A percentile compares a stretch with the other conserved stretches of the same genome.
Evolutionary conservation across 2,329 filamentous ascomycete species (phyloP).

Genomic region (Beauveria pseudobassiana): DNA sequence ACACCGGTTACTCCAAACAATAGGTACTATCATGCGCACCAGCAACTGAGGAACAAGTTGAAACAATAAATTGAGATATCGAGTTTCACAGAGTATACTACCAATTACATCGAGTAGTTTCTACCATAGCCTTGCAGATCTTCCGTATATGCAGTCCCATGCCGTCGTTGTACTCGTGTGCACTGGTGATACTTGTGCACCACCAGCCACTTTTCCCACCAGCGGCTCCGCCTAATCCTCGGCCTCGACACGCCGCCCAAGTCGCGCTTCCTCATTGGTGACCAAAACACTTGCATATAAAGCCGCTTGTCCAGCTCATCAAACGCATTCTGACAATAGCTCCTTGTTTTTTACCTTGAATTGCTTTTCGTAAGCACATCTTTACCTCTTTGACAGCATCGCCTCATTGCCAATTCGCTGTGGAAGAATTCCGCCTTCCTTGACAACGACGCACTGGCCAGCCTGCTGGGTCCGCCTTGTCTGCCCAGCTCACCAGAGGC

Average conservation of each 20-base stretch:
- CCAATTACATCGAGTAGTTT: not conserved
- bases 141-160: not conserved
- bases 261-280: constrained; percentile 11
- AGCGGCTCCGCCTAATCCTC: constrained; percentile 15
- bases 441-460: constrained; percentile 1
- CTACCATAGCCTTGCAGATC: not conserved
- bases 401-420: not conserved
- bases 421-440: not conserved
- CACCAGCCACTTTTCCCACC: not conserved
- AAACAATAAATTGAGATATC: not conserved
- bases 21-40: not conserved
- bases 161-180: not conserved
- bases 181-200: not conserved
- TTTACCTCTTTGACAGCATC: not conserved
- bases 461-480: constrained; percentile 4
- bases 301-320: not conserved
- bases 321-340: not conserved
- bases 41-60: not conserved
- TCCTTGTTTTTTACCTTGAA: not conserved
- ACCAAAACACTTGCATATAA: constrained; percentile 10
- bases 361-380: not conserved
- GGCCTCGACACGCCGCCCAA: constrained; percentile 13
- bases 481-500: constrained; percentile 16
- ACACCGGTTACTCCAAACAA: not conserved
- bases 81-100: not conserved